phyloP scores from a whole-genome alignment of 139 green algal species.

The Chlamydomonas schloesseri region DNA sequence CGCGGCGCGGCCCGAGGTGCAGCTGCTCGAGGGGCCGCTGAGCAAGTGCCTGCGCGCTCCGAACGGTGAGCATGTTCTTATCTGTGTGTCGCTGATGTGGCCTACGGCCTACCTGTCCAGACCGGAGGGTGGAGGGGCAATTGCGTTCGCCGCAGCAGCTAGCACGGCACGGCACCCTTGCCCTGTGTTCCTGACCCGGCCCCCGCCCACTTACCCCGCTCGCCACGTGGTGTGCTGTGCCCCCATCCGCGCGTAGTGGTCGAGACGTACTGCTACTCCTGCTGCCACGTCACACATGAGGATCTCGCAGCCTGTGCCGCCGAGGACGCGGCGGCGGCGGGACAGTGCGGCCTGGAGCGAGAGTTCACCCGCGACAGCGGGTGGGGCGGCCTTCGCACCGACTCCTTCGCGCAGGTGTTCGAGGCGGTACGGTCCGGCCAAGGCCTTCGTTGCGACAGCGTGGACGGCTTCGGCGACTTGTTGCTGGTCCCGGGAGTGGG shows the following conservation, averaged over 20 bases:
- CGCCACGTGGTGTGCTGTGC: too few species aligned
- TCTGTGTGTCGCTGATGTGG: too few species aligned
- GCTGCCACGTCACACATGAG: neutral
- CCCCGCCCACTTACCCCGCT: too few species aligned
- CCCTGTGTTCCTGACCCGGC: too few species aligned
- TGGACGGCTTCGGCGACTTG: neutral
- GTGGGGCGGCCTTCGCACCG: neutral
- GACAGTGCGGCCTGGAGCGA: too few species aligned
- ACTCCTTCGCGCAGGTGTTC: neutral
- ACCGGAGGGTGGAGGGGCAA: too few species aligned
- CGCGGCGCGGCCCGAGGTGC: too few species aligned
- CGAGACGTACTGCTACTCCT: slow-evolving; percentile 1
- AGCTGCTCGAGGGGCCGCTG: neutral
- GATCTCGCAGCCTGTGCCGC: neutral
- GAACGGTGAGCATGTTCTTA: neutral
- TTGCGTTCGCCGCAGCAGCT: too few species aligned
- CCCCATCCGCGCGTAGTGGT: too few species aligned
- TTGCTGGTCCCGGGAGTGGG: neutral
- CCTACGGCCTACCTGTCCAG: too few species aligned
- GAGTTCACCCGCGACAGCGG: neutral
- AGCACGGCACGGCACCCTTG: too few species aligned
- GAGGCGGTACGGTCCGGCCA: neutral
- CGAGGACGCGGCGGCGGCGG: neutral
- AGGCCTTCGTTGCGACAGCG: neutral
- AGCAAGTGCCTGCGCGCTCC: slow-evolving; percentile 2